Conservation (phyloP, 768 basidiomycete genomes). For the Tulasnella sp. region DNA sequence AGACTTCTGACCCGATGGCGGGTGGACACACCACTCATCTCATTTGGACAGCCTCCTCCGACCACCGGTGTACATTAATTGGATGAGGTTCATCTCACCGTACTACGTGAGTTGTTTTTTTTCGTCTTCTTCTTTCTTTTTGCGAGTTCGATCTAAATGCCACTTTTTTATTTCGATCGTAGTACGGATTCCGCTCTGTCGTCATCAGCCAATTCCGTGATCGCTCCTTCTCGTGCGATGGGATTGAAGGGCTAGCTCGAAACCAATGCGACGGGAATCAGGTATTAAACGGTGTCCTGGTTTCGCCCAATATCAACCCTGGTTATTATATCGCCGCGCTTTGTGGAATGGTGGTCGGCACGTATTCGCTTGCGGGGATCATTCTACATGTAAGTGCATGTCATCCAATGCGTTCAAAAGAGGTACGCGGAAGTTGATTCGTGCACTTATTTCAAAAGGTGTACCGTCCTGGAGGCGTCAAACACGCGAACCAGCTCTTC, state of each 20-base stretch:
- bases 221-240: slow-evolving; percentile 30
- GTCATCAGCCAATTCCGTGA: slow-evolving; percentile 36
- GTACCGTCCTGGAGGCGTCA: slow-evolving; percentile 33
- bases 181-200: slow-evolving; percentile 34
- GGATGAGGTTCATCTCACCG: slow-evolving; percentile 37
- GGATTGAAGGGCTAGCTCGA: slow-evolving; percentile 27
- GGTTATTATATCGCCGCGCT: slow-evolving; percentile 27
- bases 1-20: slow-evolving; percentile 8
- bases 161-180: background rate
- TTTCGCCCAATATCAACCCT: slow-evolving; percentile 28
- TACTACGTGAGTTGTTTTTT: slow-evolving; percentile 28
- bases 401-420: background rate
- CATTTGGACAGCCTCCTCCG: slow-evolving; percentile 15
- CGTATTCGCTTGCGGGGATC: slow-evolving; percentile 29
- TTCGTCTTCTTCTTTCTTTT: background rate
- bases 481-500: slow-evolving; percentile 31
- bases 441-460: slow-evolving; percentile 19
- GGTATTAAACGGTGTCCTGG: slow-evolving; percentile 33
- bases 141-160: background rate
- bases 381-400: slow-evolving; percentile 29
- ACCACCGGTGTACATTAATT: slow-evolving; percentile 31
- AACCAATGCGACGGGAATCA: slow-evolving; percentile 33
- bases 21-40: background rate
- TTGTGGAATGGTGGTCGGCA: slow-evolving; percentile 29
- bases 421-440: slow-evolving; percentile 1